Evolutionary conservation across 2,329 filamentous ascomycete genomes (phyloP).

Genomic region (Alternaria incomplexa): DNA sequence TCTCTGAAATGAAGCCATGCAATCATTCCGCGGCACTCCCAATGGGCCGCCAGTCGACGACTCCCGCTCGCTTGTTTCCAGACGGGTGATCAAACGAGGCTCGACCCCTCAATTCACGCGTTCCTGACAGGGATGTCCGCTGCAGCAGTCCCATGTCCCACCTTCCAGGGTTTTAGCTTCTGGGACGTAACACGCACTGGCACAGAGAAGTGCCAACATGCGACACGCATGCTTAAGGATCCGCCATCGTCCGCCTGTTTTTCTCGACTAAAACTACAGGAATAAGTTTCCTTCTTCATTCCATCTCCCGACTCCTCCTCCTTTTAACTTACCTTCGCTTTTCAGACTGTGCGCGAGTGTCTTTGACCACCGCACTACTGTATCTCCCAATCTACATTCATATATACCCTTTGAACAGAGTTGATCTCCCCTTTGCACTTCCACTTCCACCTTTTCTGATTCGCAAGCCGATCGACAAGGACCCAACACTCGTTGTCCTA

Average conservation of each 20-base stretch:
- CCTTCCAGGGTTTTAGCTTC: constrained; percentile 10
- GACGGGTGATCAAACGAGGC: constrained; percentile 36
- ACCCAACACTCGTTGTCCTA: constrained; percentile 3
- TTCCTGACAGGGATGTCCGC: constrained; percentile 11
- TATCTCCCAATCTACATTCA: neutral
- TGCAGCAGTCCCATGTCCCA: neutral
- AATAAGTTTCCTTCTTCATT: constrained; percentile 8
- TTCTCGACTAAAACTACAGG: neutral
- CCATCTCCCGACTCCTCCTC: constrained; percentile 5
- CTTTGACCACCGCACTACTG: neutral
- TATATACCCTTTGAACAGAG: constrained; percentile 9
- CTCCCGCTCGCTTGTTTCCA: constrained; percentile 32
- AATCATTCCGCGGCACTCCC: constrained; percentile 23
- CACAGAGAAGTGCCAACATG: constrained; percentile 13
- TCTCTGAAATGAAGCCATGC: constrained; percentile 7
- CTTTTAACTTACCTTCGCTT: constrained; percentile 19
- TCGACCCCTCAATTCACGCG: constrained; percentile 11
- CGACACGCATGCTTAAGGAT: constrained; percentile 18
- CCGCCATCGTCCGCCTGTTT: neutral
- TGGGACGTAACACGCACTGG: constrained; percentile 22
- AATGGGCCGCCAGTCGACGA: neutral
- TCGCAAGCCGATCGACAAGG: constrained; percentile 7
- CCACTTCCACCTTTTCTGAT: constrained; percentile 4
- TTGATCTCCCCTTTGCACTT: constrained; percentile 16
- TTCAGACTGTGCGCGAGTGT: neutral